A percentile compares a stretch with the other conserved stretches of the same genome.
These are phyloP conservation scores for Lentithecium fluviatile DNA, from an alignment of 495 filamentous ascomycete genomes.

Conservation along the genomic window DNA sequence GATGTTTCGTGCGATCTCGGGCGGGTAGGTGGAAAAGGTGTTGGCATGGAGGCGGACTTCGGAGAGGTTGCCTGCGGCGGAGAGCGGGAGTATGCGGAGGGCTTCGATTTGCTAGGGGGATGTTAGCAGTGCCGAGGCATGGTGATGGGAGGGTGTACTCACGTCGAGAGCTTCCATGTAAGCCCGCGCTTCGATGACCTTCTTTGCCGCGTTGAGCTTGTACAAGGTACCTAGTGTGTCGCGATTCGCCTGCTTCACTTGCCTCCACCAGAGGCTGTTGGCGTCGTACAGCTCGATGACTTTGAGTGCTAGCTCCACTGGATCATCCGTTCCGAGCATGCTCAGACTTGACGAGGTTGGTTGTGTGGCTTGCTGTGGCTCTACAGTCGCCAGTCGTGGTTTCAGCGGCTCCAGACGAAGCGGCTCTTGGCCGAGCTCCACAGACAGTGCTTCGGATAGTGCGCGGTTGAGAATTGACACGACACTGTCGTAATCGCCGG, in stretches of 20 bases:
- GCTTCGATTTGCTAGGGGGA: slow-evolving; percentile 63
- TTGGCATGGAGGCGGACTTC: slow-evolving; percentile 72
- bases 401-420: slow-evolving; percentile 76
- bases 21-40: slow-evolving; percentile 67
- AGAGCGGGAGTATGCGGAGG: slow-evolving; percentile 76
- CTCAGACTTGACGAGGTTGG: slow-evolving; percentile 64
- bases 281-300: slow-evolving; percentile 79
- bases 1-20: slow-evolving; percentile 79
- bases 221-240: slow-evolving; percentile 71
- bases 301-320: slow-evolving; percentile 69
- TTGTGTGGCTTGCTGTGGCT: slow-evolving; percentile 29
- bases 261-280: slow-evolving; percentile 69
- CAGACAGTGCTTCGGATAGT: slow-evolving; percentile 80
- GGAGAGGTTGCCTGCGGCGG: slow-evolving; percentile 65
- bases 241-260: slow-evolving; percentile 64
- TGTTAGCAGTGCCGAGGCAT: slow-evolving; percentile 2
- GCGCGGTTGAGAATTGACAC: slow-evolving; percentile 83
- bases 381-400: slow-evolving; percentile 48
- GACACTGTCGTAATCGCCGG: slow-evolving; percentile 90
- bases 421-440: slow-evolving; percentile 75
- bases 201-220: slow-evolving; percentile 74
- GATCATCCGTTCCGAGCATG: slow-evolving; percentile 83
- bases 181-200: slow-evolving; percentile 61
- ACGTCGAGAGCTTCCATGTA: slow-evolving; percentile 84
- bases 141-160: slow-evolving; percentile 46